Base-by-base conservation (phyloP, 1,284 basidiomycete species). In the Gymnopus androsaceus region DNA sequence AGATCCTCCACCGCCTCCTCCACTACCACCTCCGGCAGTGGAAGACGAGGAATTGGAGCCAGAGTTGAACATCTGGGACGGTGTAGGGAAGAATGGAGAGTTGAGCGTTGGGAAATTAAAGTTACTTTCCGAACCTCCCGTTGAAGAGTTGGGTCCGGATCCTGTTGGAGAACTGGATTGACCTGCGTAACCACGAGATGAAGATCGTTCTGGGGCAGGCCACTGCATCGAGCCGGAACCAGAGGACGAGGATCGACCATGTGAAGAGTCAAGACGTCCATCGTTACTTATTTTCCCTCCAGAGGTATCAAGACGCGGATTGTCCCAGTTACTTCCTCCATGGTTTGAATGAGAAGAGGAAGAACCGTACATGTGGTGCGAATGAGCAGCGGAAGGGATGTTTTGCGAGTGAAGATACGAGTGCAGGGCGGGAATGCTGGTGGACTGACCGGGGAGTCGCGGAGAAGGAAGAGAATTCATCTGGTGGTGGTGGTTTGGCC, bases 61-160 rank as follows among this genome's bases (percentile, higher is more conserved):
- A 21, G 41, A 27, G 14, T 44, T 54, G n/a, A 27, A 28, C 52
- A 44, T 46, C 31, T 45, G 42, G 2, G 52, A 38, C 12, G 36
- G 49, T 15, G 51, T 30, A 37, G 54, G 54, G 17, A 50, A 50
- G 30, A 51, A 56, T 12, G 54, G 54, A 1, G 54, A 50, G 25
- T 56, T 56, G 15, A 56, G 48, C 9, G 54, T 56, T 17, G 54
- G 54, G 30, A 56, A 56, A 31, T 50, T 42, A 36, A 44, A 56
- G 46, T 38, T 42, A 4, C 30, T 47, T 9, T 47, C 28, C 9
- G 15, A 14, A 9, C 44, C 27, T 27, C 34, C 40, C 9, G 51
- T 19, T 23, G 44, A 44, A 12, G 37, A 25, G 30, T 28, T 42
- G 12, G 54, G 41, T n/a, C 38, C 45, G 4, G 54, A 55, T 12